Percentiles rank a stretch among this genome's conserved stretches.
Conservation (phyloP, 1,284 basidiomycete genomes). For the Kwoniella shivajii region DNA sequence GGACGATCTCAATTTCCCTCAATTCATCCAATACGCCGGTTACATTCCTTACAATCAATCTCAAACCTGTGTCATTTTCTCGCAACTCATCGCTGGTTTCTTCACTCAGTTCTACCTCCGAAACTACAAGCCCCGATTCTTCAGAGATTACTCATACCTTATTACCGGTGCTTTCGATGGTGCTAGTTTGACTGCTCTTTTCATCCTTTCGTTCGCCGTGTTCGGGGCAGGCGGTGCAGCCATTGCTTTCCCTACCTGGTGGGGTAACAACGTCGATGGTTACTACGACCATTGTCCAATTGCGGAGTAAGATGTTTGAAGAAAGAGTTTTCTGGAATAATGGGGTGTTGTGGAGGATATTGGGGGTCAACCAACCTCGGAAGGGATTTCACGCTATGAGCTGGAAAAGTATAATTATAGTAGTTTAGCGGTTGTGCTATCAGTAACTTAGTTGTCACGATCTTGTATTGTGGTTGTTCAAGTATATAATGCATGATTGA, state of each 20-base stretch:
- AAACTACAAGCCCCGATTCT: slow-evolving; percentile 21
- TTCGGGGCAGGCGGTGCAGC: slow-evolving; percentile 24
- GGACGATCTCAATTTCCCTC: too few relatives aligned
- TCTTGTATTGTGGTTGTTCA: too few relatives aligned
- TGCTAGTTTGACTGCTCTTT: slow-evolving; percentile 55
- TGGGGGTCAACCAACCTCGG: too few relatives aligned
- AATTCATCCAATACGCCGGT: too few relatives aligned
- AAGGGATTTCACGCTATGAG: too few relatives aligned
- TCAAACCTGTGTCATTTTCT: slow-evolving; percentile 26
- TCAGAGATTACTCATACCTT: slow-evolving; percentile 27
- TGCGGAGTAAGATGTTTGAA: too few relatives aligned
- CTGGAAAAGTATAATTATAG: too few relatives aligned
- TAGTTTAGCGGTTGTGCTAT: too few relatives aligned
- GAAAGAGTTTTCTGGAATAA: too few relatives aligned
- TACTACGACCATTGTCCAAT: slow-evolving; percentile 26
- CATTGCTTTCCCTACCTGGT: slow-evolving; percentile 31
- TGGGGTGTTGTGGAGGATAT: too few relatives aligned
- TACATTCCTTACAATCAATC: slow-evolving; percentile 20
- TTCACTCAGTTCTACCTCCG: slow-evolving; percentile 30
- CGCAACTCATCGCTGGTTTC: slow-evolving; percentile 27
- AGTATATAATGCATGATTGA: too few relatives aligned
- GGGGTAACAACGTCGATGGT: slow-evolving; percentile 24
- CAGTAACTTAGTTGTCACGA: too few relatives aligned
- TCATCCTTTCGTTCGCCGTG: slow-evolving; percentile 51
- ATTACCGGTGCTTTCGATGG: slow-evolving; percentile 50